Conservation (phyloP, 108 stramenopile species). For the Chaetoceros muelleri region DNA sequence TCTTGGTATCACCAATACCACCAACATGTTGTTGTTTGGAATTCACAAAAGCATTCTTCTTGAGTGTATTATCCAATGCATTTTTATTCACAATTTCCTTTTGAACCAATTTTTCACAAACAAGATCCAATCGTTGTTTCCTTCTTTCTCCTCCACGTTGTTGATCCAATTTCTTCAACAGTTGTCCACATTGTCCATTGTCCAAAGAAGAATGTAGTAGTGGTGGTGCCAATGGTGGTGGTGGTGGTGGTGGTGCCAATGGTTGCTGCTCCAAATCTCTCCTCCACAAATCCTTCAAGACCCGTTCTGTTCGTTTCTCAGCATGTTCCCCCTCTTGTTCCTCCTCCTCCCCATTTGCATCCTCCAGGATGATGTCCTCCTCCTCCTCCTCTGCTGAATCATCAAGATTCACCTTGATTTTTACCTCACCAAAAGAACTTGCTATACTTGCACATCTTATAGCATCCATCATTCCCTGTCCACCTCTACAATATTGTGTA, state of each 20-base stretch:
- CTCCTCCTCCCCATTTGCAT: neutral
- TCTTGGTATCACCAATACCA: no score
- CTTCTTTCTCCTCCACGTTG: neutral
- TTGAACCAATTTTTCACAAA: neutral
- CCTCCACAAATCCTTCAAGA: slow-evolving; percentile 33
- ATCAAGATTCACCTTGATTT: slow-evolving; percentile 20
- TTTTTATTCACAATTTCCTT: neutral
- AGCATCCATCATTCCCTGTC: slow-evolving; percentile 53
- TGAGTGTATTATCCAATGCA: no score
- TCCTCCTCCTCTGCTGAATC: neutral
- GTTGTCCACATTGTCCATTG: neutral
- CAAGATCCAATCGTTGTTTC: neutral
- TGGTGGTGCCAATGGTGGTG: slow-evolving; percentile 15
- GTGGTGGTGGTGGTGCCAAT: slow-evolving; percentile 10
- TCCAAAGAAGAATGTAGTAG: neutral
- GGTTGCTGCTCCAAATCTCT: slow-evolving; percentile 24
- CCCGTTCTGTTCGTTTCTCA: neutral
- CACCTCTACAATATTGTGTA: slow-evolving; percentile 58
- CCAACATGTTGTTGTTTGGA: no score
- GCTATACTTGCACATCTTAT: slow-evolving; percentile 72
- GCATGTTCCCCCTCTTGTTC: slow-evolving; percentile 6
- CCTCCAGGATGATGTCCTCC: slow-evolving; percentile 2
- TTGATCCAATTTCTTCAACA: neutral
- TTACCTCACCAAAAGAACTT: slow-evolving; percentile 60
- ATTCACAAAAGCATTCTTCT: no score